phyloP scores from a whole-genome alignment of 495 filamentous ascomycete species.

The Aspergillus saccharolyticus region DNA sequence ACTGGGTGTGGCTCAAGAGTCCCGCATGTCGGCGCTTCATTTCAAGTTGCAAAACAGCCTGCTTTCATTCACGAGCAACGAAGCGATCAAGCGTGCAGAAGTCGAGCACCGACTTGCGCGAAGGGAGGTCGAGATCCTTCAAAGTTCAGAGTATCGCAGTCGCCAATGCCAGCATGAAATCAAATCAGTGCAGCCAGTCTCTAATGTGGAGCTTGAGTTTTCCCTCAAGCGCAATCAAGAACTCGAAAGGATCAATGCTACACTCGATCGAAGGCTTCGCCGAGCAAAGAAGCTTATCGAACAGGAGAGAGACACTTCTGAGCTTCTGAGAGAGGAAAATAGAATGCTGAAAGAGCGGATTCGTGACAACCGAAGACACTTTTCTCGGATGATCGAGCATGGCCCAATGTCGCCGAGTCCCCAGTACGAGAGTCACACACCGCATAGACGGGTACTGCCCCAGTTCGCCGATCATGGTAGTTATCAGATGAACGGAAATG shows the following conservation, averaged over 20 bases:
- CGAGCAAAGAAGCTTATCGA: constrained; percentile 74
- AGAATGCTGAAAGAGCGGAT: constrained; percentile 75
- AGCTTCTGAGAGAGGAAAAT: constrained; percentile 60
- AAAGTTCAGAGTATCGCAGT: constrained; percentile 48
- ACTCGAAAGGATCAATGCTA: constrained; percentile 59
- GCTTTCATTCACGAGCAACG: constrained; percentile 77
- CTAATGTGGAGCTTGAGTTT: constrained; percentile 38
- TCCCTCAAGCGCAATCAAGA: constrained; percentile 50
- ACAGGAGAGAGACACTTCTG: constrained; percentile 49
- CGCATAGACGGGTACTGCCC: constrained; percentile 41
- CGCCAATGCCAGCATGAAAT: constrained; percentile 34
- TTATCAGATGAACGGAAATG: constrained; percentile 33
- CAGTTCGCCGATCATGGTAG: constrained; percentile 42
- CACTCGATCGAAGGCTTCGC: constrained; percentile 58
- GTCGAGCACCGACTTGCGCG: constrained; percentile 93
- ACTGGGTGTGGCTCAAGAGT: constrained; percentile 49
- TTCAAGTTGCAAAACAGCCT: constrained; percentile 90
- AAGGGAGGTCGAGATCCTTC: constrained; percentile 82
- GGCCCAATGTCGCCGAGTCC: constrained; percentile 39
- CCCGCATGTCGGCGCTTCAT: constrained; percentile 79
- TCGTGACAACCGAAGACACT: constrained; percentile 77
- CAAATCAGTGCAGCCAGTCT: constrained; percentile 25
- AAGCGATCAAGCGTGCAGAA: constrained; percentile 78
- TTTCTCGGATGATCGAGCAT: constrained; percentile 61
- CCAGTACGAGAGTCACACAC: constrained; percentile 43